These are phyloP conservation scores for Syzygium syzygioides DNA, from an alignment of 441 rosid species.

Conservation along the genomic window DNA sequence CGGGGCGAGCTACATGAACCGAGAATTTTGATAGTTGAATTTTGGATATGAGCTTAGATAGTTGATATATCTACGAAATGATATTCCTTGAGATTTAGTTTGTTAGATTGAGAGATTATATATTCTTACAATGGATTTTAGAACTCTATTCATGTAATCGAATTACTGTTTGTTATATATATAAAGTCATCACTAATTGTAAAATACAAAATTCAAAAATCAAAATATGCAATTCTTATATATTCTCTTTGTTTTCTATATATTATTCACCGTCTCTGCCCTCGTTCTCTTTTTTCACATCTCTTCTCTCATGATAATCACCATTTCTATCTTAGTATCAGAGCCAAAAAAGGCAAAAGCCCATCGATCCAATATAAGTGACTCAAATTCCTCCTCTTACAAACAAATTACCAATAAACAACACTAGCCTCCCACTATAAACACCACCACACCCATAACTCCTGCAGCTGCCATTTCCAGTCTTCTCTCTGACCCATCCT, in stretches of 20 bases:
- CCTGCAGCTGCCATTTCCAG: too few relatives aligned
- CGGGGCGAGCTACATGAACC: neutral
- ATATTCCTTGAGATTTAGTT: neutral
- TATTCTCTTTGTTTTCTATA: neutral
- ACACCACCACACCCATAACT: neutral
- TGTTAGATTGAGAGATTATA: neutral
- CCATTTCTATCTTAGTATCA: neutral
- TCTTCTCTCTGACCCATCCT: too few relatives aligned
- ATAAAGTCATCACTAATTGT: neutral
- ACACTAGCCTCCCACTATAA: neutral
- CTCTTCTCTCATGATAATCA: neutral
- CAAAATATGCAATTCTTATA: neutral
- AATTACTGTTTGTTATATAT: too few relatives aligned
- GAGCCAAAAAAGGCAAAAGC: neutral
- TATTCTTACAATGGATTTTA: neutral
- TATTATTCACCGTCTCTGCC: rapidly evolving
- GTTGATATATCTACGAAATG: neutral
- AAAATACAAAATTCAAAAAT: neutral
- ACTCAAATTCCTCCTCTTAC: neutral
- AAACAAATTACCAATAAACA: neutral
- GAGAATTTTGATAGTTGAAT: neutral
- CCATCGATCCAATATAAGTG: neutral
- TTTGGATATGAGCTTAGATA: neutral
- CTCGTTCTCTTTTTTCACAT: neutral
- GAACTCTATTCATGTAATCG: neutral